phyloP scores from a whole-genome alignment of 768 basidiomycete genomes.

The Gautieria morchelliformis region DNA sequence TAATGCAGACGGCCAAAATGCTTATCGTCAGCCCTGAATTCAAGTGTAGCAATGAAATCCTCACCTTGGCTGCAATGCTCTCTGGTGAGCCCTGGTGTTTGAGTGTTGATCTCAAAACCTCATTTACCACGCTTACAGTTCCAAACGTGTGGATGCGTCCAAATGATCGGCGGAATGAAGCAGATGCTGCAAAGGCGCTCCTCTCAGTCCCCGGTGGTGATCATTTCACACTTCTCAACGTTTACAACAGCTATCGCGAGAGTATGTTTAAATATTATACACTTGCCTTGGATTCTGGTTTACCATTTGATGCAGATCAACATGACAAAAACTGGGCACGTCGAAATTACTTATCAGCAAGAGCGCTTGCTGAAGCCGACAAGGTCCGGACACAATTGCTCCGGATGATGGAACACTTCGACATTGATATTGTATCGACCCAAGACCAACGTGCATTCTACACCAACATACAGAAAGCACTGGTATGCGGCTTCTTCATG shows the following conservation, averaged over 20 bases:
- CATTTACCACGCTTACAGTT: conserved; percentile 32
- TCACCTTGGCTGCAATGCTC: conserved; percentile 94
- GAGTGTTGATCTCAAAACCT: not conserved
- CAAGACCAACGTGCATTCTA: conserved; percentile 63
- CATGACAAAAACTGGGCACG: conserved; percentile 84
- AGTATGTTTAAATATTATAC: conserved; percentile 38
- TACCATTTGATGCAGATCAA: conserved; percentile 38
- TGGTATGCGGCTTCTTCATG: conserved; percentile 97
- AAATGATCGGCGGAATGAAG: conserved; percentile 77
- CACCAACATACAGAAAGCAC: conserved; percentile 65
- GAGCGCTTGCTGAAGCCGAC: conserved; percentile 82
- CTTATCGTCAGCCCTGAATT: conserved; percentile 92
- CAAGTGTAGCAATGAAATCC: conserved; percentile 89
- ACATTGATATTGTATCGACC: conserved; percentile 64
- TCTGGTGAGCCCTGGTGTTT: conserved; percentile 46
- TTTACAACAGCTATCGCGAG: conserved; percentile 84
- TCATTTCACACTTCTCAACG: conserved; percentile 88
- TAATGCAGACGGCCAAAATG: conserved; percentile 73
- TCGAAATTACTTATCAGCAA: conserved; percentile 76
- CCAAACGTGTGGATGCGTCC: conserved; percentile 95
- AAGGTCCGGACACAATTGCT: conserved; percentile 87
- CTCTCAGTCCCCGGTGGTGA: conserved; percentile 94
- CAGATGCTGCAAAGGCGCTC: conserved; percentile 83
- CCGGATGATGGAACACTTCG: conserved; percentile 85
- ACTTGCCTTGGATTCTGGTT: not conserved